Conservation (phyloP, 805 yeast species). For the Grigorovia humatica region DNA sequence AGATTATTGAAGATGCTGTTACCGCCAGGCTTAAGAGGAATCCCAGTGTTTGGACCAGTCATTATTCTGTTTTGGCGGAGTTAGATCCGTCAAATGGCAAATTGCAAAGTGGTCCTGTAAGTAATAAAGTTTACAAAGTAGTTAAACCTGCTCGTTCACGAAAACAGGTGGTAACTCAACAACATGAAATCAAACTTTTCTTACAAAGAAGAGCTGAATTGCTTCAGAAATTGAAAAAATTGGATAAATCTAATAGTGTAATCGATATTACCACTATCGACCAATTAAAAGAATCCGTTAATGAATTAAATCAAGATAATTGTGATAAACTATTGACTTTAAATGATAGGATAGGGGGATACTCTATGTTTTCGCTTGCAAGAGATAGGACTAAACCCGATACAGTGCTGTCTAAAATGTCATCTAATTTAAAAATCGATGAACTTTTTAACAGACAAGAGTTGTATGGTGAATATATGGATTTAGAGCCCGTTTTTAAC, state of each 20-base stretch:
- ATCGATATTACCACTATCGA: slow-evolving; percentile 14
- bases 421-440: slow-evolving; percentile 40
- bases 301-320: slow-evolving; percentile 20
- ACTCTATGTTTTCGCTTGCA: slow-evolving; percentile 21
- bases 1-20: slow-evolving; percentile 58
- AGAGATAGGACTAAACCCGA: slow-evolving; percentile 6
- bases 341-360: slow-evolving; percentile 8
- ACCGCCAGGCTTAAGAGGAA: slow-evolving; percentile 50
- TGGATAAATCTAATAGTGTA: not conserved
- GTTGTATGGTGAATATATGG: slow-evolving; percentile 52
- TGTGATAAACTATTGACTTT: slow-evolving; percentile 13
- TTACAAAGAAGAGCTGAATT: slow-evolving; percentile 35
- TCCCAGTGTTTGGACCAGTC: slow-evolving; percentile 41
- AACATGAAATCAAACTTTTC: slow-evolving; percentile 55
- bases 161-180: slow-evolving; percentile 46
- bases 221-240: slow-evolving; percentile 14
- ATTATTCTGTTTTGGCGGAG: slow-evolving; percentile 7
- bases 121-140: slow-evolving; percentile 23
- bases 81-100: slow-evolving; percentile 1
- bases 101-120: not conserved
- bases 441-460: slow-evolving; percentile 50
- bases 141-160: slow-evolving; percentile 34
- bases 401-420: slow-evolving; percentile 39
- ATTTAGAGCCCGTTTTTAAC: slow-evolving; percentile 43
- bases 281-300: slow-evolving; percentile 32